A percentile compares a stretch with the other conserved stretches of the same genome.
These are phyloP conservation scores for Marvania coccoides DNA, from an alignment of 139 green algal genomes.

Conservation along the genomic window DNA sequence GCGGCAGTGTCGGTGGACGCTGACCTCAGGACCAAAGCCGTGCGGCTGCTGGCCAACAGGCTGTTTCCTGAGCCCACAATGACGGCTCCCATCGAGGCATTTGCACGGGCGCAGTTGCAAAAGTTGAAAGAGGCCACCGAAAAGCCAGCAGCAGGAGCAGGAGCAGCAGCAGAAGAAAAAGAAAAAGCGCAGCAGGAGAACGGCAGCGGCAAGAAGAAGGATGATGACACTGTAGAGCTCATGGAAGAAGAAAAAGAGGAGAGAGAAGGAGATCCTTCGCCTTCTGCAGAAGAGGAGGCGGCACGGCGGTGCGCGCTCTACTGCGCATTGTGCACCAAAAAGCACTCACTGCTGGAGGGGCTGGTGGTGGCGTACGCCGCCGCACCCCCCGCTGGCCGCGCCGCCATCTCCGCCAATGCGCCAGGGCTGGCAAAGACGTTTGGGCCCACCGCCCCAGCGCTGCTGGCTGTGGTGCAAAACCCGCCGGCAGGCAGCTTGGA, in stretches of 20 bases:
- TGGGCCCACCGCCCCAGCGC: slow-evolving; percentile 14
- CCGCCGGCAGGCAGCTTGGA: slow-evolving; percentile 15
- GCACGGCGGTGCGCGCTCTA: slow-evolving; percentile 43
- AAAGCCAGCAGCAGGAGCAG: neutral
- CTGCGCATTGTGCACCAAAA: slow-evolving; percentile 55
- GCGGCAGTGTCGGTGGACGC: slow-evolving; percentile 10
- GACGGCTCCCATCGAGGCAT: slow-evolving; percentile 27
- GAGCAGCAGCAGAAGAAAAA: neutral
- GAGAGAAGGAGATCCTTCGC: neutral
- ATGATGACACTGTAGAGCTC: neutral
- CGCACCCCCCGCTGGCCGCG: neutral
- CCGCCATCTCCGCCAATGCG: slow-evolving; percentile 25
- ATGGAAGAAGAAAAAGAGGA: neutral
- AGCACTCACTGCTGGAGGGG: slow-evolving; percentile 42
- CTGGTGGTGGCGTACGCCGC: slow-evolving; percentile 37
- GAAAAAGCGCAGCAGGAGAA: neutral
- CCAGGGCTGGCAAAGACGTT: slow-evolving; percentile 34
- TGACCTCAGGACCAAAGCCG: slow-evolving; percentile 37
- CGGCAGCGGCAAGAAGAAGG: neutral
- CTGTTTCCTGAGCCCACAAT: slow-evolving; percentile 40
- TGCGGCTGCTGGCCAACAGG: slow-evolving; percentile 48
- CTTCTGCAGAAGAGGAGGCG: slow-evolving; percentile 3
- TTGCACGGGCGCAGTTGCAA: slow-evolving; percentile 3
- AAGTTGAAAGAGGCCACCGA: neutral
- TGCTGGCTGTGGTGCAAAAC: slow-evolving; percentile 31